A percentile compares a stretch with the other conserved stretches of the same genome.
Conservation (phyloP, 2,329 filamentous ascomycete species). For the Sphaerulina musiva region DNA sequence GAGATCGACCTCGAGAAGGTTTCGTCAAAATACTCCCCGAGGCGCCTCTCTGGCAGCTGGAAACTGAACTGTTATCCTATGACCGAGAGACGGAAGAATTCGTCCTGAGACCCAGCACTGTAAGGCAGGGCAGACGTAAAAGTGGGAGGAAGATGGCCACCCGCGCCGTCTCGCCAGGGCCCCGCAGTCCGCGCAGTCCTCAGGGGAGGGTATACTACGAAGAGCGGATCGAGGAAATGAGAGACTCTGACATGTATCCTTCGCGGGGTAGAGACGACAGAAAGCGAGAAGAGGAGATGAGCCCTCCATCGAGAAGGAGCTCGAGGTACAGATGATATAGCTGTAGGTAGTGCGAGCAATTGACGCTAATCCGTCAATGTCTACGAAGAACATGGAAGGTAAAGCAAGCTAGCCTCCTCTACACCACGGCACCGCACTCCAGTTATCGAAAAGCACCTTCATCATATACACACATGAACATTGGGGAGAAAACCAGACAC, state of each 20-base stretch:
- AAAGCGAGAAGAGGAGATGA: constrained; percentile 1
- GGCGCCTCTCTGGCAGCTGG: constrained; percentile 41
- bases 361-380: no score
- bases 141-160: constrained; percentile 13
- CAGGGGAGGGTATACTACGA: not conserved
- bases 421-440: no score
- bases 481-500: no score
- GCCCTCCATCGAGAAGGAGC: not conserved
- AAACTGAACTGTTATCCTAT: constrained; percentile 38
- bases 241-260: not conserved
- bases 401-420: no score
- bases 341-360: no score
- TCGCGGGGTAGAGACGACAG: not conserved
- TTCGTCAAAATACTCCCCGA: constrained; percentile 40
- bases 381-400: no score
- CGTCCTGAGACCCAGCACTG: constrained; percentile 27
- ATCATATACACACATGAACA: no score
- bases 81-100: constrained; percentile 41
- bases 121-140: constrained; percentile 16
- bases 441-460: no score
- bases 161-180: constrained; percentile 2
- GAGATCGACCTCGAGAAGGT: constrained; percentile 33
- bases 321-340: not conserved
- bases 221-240: not conserved
- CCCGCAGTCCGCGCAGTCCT: not conserved